Evolutionary conservation across 768 basidiomycete genomes (phyloP).

Genomic region (Suillus alpinus): DNA sequence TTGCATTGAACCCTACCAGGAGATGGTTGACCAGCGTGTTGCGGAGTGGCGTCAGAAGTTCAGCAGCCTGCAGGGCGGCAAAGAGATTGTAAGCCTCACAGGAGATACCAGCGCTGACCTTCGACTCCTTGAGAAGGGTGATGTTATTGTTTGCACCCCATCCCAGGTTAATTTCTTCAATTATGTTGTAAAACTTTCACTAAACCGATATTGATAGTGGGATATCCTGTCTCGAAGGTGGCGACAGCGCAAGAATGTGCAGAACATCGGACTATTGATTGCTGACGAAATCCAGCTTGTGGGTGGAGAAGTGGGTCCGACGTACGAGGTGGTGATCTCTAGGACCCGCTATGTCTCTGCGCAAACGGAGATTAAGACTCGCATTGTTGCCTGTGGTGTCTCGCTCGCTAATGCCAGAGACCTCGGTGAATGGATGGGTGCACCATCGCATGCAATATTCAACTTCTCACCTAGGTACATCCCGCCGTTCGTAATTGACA

Average conservation of each 20-base stretch:
- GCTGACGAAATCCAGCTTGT: constrained; percentile 95
- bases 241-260: constrained; percentile 96
- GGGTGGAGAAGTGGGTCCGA: constrained; percentile 92
- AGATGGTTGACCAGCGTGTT: constrained; percentile 93
- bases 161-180: constrained; percentile 56
- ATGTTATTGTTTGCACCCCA: constrained; percentile 94
- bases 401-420: constrained; percentile 95
- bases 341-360: constrained; percentile 95
- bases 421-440: constrained; percentile 97
- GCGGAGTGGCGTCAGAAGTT: constrained; percentile 90
- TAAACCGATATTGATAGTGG: constrained; percentile 56
- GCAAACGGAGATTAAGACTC: constrained; percentile 88
- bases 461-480: constrained; percentile 90
- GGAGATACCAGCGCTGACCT: constrained; percentile 94
- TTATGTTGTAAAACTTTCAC: constrained; percentile 1
- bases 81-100: constrained; percentile 90
- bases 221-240: constrained; percentile 91
- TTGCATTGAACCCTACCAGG: constrained; percentile 95
- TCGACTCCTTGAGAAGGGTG: constrained; percentile 83
- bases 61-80: constrained; percentile 77
- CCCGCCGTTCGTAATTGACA: not conserved
- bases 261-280: constrained; percentile 88
- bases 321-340: constrained; percentile 94
- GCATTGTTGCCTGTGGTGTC: constrained; percentile 92
- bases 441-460: constrained; percentile 90